Base-by-base conservation (phyloP, 2,329 filamentous ascomycete genomes). In the Pezicula rhizophila region DNA sequence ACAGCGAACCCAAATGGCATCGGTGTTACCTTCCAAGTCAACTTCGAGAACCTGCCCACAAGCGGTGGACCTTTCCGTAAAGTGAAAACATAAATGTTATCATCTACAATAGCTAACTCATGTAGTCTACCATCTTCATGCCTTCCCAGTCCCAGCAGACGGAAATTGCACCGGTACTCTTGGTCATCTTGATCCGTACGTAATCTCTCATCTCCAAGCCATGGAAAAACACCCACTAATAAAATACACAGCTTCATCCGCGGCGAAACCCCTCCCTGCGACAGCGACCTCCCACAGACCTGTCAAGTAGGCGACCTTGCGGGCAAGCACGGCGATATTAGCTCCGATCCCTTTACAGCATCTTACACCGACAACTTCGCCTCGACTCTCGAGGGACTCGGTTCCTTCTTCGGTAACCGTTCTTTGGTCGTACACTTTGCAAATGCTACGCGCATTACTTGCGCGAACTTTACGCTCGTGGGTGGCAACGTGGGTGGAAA, bases 241-340 rank as follows among this genome's bases (percentile, higher is more conserved):
- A 31, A 41, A 14, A 15, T 5, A 23, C 18, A 15, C 80, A 89
- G 61, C 40, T 42, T 42, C 40, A 26, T 42, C 20, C 40, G 40
- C 20, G 40, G 40, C 8, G 40, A 42, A 42, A 67, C 66, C 2
- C 71, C 81, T 4, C 59, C 75, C 5, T 92, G 87, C 68, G 73
- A 89, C 60, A 34, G 68, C 10, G 57, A 63, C 8, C 62, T 69
- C 6, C 83, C 83, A 7, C 67, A 77, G 52, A 82, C 79, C 8
- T 93, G 87, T 70, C 80, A 92, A 68, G 79, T 87, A 10, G 87
- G 88, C 55, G 87, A 92, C 64, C 72, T 90, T 48, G 78, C 79
- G 58, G 87, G 87, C 62, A 92, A 92, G 70, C 72, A 85, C 60
- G 85, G 85, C 53, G 73, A 74, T 52, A 77, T 87, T 59, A 71